Percentiles rank a stretch among this genome's conserved stretches.
Evolutionary conservation across 768 basidiomycete genomes (phyloP).

Genomic region (Porpolomopsis calyptriformis): DNA sequence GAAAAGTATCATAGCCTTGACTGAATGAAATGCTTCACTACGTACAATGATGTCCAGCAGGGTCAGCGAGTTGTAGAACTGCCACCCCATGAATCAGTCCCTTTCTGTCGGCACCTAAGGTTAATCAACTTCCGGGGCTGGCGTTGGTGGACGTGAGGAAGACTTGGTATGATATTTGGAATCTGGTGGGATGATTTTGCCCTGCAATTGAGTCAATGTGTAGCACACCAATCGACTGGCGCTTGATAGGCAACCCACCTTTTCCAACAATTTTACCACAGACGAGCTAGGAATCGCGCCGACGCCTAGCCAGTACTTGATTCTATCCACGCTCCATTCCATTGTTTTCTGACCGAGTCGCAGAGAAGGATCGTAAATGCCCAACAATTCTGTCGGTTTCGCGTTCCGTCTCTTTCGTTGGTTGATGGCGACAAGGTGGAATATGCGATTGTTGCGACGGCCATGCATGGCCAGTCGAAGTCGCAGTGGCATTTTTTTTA

Average conservation of each 20-base stretch:
- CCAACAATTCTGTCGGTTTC: constrained; percentile 79
- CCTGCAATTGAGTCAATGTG: constrained; percentile 29
- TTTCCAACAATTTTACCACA: constrained; percentile 64
- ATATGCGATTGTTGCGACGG: constrained; percentile 58
- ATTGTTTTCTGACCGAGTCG: constrained; percentile 55
- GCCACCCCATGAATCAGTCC: too few species aligned
- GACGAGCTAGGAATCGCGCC: constrained; percentile 77
- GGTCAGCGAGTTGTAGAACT: too few species aligned
- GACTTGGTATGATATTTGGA: constrained; percentile 44
- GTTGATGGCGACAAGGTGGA: constrained; percentile 80
- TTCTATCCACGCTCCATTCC: constrained; percentile 85
- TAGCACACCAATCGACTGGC: not conserved
- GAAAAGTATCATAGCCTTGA: not conserved
- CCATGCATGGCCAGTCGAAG: constrained; percentile 82
- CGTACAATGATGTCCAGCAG: too few species aligned
- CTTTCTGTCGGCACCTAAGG: not conserved
- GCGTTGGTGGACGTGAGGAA: too few species aligned
- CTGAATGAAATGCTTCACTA: too few species aligned
- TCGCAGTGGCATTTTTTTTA: constrained; percentile 59
- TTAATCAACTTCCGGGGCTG: not conserved
- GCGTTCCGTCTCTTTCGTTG: constrained; percentile 64
- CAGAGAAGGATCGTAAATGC: constrained; percentile 69
- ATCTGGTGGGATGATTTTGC: constrained; percentile 47
- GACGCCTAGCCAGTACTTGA: constrained; percentile 78
- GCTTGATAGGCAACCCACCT: constrained; percentile 43